A percentile compares a stretch with the other conserved stretches of the same genome.
These are phyloP conservation scores for Periglandula ipomoeae DNA, from an alignment of 2,329 filamentous ascomycete species.

Conservation along the genomic window DNA sequence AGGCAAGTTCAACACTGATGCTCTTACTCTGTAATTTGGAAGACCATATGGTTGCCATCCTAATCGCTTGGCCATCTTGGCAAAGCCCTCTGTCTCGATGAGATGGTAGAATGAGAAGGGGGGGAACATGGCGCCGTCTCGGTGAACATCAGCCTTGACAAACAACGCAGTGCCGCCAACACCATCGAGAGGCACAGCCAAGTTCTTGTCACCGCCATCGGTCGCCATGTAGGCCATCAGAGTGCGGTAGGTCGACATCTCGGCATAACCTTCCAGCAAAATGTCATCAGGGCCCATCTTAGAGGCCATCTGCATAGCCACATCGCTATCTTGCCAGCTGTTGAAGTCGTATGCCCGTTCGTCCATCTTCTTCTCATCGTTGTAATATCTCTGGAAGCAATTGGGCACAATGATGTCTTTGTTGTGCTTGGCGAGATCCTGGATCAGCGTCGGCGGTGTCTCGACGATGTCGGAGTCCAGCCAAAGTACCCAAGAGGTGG, in stretches of 20 bases:
- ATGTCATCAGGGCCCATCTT: slow-evolving; percentile 89
- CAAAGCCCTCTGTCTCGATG: slow-evolving; percentile 96
- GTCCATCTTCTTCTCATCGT: slow-evolving; percentile 57
- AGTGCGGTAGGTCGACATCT: slow-evolving; percentile 84
- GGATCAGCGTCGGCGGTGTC: slow-evolving; percentile 73
- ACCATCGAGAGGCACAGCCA: slow-evolving; percentile 73
- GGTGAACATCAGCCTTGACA: slow-evolving; percentile 93
- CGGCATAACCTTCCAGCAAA: slow-evolving; percentile 82
- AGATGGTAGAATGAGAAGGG: slow-evolving; percentile 93
- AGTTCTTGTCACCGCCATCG: slow-evolving; percentile 44
- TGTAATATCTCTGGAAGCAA: slow-evolving; percentile 81
- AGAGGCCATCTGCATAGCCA: slow-evolving; percentile 63
- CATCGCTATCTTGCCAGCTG: slow-evolving; percentile 87
- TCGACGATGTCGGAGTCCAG: slow-evolving; percentile 89
- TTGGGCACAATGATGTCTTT: slow-evolving; percentile 92
- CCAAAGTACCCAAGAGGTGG: slow-evolving; percentile 95
- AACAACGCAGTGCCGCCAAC: slow-evolving; percentile 88
- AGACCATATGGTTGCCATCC: slow-evolving; percentile 82
- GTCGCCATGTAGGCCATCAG: slow-evolving; percentile 79
- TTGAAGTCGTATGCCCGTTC: slow-evolving; percentile 94
- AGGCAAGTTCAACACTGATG: slow-evolving; percentile 7
- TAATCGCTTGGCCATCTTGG: slow-evolving; percentile 87
- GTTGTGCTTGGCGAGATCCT: slow-evolving; percentile 81
- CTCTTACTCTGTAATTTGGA: slow-evolving; percentile 87
- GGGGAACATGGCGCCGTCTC: slow-evolving; percentile 97